phyloP scores from a whole-genome alignment of 345 rosid species.

The Hibiscus syriacus region DNA sequence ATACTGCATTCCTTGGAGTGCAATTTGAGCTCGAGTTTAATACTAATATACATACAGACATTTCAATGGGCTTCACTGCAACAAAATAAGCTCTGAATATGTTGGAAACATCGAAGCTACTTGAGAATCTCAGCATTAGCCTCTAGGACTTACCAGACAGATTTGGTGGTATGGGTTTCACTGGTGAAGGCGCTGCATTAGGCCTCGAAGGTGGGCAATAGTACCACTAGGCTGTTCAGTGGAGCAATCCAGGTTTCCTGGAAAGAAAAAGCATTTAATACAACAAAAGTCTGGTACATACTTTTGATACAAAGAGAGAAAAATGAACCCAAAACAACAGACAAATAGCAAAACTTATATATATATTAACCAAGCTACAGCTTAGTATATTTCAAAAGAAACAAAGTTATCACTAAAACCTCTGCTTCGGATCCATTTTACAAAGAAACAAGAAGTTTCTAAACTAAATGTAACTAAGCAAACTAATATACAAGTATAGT shows the following conservation, averaged over 20 bases:
- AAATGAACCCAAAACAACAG: background rate
- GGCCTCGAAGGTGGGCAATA: slow-evolving; percentile 19
- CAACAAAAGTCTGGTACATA: background rate
- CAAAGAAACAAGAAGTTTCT: background rate
- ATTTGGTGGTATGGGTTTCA: slow-evolving; percentile 25
- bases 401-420: background rate
- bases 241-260: slow-evolving; percentile 33
- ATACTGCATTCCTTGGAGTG: background rate
- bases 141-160: slow-evolving; percentile 31
- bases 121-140: background rate
- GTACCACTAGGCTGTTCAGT: slow-evolving; percentile 23
- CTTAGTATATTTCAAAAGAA: background rate
- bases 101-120: background rate
- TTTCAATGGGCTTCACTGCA: background rate
- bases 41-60: background rate
- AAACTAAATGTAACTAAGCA: background rate
- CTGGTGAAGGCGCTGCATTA: slow-evolving; percentile 13
- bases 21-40: background rate
- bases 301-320: background rate
- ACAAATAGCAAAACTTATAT: background rate
- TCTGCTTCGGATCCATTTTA: background rate
- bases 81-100: background rate
- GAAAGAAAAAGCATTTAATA: background rate
- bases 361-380: background rate
- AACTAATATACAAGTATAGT: background rate